A percentile compares a stretch with the other conserved stretches of the same genome.
Conservation (phyloP, 495 filamentous ascomycete species). For the Oidiodendron maius region DNA sequence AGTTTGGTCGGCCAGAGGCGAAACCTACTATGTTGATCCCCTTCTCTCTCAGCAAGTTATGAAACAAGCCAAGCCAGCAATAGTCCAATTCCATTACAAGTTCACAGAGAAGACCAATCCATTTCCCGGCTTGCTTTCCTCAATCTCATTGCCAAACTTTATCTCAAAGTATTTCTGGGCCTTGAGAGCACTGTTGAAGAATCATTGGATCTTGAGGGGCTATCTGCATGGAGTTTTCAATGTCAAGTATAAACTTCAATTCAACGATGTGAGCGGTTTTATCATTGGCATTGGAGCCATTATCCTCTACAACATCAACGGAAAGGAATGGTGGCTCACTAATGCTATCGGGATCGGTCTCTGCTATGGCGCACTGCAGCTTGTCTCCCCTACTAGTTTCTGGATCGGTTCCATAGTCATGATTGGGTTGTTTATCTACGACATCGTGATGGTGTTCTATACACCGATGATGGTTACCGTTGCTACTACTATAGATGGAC, state of each 20-base stretch:
- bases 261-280: slow-evolving; percentile 50
- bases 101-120: slow-evolving; percentile 34
- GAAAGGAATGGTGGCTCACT: slow-evolving; percentile 72
- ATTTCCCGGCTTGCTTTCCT: slow-evolving; percentile 36
- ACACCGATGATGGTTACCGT: slow-evolving; percentile 97
- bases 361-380: slow-evolving; percentile 71
- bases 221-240: slow-evolving; percentile 27
- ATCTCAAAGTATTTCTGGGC: slow-evolving; percentile 32
- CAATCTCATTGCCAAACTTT: slow-evolving; percentile 19
- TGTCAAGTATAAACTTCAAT: slow-evolving; percentile 7
- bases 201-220: slow-evolving; percentile 41
- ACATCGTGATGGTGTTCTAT: slow-evolving; percentile 96
- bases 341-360: slow-evolving; percentile 85
- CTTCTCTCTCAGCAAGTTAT: slow-evolving; percentile 19
- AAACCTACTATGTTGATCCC: slow-evolving; percentile 38
- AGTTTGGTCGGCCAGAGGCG: slow-evolving; percentile 43
- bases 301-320: slow-evolving; percentile 62
- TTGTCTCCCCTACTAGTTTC: slow-evolving; percentile 90
- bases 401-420: slow-evolving; percentile 74
- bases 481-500: slow-evolving; percentile 82
- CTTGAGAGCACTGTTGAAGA: slow-evolving; percentile 34
- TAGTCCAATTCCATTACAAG: slow-evolving; percentile 12
- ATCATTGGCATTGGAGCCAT: slow-evolving; percentile 53
- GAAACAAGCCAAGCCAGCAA: slow-evolving; percentile 3
- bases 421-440: slow-evolving; percentile 79